Evolutionary conservation across 2,329 filamentous ascomycete species (phyloP).

Genomic region (Talaromyces sp.): DNA sequence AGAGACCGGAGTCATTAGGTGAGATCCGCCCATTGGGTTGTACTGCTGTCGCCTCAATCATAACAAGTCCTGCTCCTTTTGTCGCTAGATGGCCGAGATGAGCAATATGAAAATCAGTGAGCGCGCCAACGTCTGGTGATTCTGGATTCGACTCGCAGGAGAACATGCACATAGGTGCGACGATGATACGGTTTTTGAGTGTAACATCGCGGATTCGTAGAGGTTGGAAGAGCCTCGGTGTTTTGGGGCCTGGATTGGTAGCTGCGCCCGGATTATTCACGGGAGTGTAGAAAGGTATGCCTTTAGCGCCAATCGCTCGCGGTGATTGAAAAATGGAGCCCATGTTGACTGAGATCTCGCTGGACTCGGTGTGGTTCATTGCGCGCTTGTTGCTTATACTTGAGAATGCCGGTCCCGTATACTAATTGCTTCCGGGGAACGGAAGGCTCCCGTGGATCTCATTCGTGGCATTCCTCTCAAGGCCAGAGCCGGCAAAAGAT

Average conservation of each 20-base stretch:
- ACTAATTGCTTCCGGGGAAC: too few species aligned
- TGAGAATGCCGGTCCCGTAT: too few species aligned
- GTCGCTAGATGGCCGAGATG: slow-evolving; percentile 77
- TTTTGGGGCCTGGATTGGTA: slow-evolving; percentile 36
- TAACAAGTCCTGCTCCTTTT: slow-evolving; percentile 70
- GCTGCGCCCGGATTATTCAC: slow-evolving; percentile 41
- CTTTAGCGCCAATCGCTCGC: slow-evolving; percentile 18
- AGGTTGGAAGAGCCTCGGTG: slow-evolving; percentile 60
- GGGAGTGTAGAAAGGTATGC: slow-evolving; percentile 43
- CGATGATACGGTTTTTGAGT: slow-evolving; percentile 66
- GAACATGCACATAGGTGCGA: slow-evolving; percentile 67
- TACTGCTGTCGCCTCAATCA: slow-evolving; percentile 78
- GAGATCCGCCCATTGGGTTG: slow-evolving; percentile 77
- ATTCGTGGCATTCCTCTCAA: too few species aligned
- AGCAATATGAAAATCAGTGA: slow-evolving; percentile 78
- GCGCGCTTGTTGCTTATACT: too few species aligned
- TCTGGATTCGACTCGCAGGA: slow-evolving; percentile 54
- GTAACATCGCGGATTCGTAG: slow-evolving; percentile 58
- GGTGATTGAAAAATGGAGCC: slow-evolving; percentile 16
- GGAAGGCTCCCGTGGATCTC: too few species aligned
- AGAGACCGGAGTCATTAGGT: slow-evolving; percentile 64
- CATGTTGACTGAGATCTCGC: too few species aligned
- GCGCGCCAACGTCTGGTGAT: slow-evolving; percentile 58
- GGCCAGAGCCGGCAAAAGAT: too few species aligned
- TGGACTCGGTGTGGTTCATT: too few species aligned